Conservation (phyloP, 164 flowering plant genomes). For the Houttuynia cordata region DNA sequence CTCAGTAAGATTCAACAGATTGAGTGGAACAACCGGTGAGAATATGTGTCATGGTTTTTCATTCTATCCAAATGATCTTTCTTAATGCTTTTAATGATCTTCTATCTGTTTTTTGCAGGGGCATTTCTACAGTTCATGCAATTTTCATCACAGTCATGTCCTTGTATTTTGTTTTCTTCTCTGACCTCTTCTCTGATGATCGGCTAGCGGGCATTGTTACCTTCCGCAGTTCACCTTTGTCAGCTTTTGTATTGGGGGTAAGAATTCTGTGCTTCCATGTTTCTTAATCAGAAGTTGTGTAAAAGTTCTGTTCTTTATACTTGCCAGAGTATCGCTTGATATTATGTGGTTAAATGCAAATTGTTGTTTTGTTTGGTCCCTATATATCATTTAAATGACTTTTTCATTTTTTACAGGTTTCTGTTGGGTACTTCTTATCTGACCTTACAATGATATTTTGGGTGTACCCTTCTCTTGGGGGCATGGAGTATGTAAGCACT, state of each 20-base stretch:
- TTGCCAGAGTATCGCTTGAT: background rate
- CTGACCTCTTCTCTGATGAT: slow-evolving; percentile 64
- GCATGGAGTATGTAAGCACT: slow-evolving; percentile 85
- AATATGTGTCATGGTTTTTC: background rate
- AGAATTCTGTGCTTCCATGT: slow-evolving; percentile 7
- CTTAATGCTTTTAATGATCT: background rate
- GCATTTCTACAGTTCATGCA: slow-evolving; percentile 83
- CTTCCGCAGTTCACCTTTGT: slow-evolving; percentile 62
- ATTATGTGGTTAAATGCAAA: background rate
- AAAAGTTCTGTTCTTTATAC: too few species aligned
- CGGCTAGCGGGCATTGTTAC: slow-evolving; percentile 33
- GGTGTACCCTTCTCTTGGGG: slow-evolving; percentile 91
- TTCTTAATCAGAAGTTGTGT: too few species aligned
- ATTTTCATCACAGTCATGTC: slow-evolving; percentile 61
- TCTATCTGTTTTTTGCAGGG: slow-evolving; percentile 38
- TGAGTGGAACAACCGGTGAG: slow-evolving; percentile 93
- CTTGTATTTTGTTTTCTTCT: slow-evolving; percentile 83
- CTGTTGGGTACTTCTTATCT: slow-evolving; percentile 83
- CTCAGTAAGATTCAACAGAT: slow-evolving; percentile 63
- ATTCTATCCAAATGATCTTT: background rate
- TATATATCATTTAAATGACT: background rate
- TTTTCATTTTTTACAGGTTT: slow-evolving; percentile 41
- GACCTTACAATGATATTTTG: slow-evolving; percentile 88
- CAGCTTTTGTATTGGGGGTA: slow-evolving; percentile 77
- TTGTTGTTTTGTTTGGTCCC: background rate